Evolutionary conservation across 352 stramenopile genomes (phyloP).

Genomic region (Pythium myriotylum): DNA sequence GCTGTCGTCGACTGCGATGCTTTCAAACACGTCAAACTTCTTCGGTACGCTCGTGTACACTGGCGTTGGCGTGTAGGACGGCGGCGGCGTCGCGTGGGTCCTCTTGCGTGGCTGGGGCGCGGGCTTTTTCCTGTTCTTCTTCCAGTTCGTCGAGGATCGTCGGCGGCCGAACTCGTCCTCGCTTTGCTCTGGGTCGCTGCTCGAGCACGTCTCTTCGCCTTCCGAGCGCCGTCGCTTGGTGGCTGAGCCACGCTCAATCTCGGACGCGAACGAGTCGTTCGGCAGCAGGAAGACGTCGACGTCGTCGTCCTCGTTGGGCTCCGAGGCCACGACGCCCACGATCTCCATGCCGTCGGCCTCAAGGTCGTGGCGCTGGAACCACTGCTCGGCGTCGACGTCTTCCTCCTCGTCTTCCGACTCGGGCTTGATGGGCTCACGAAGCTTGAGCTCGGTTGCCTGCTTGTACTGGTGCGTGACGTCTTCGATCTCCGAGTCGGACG

Average conservation of each 20-base stretch:
- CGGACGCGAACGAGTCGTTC: not conserved
- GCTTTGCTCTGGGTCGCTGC: conserved; percentile 19
- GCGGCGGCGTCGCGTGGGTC: not conserved
- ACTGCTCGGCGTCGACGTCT: conserved; percentile 24
- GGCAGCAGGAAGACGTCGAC: conserved; percentile 28
- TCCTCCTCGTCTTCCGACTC: conserved; percentile 22
- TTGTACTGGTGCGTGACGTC: conserved; percentile 27
- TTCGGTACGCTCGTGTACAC: conserved; percentile 27
- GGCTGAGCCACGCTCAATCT: conserved; percentile 28
- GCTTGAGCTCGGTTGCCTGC: not conserved
- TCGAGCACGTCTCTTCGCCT: conserved; percentile 22
- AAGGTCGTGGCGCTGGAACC: conserved; percentile 22
- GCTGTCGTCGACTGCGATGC: conserved; percentile 37
- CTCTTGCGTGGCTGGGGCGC: conserved; percentile 7
- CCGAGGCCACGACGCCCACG: conserved; percentile 4
- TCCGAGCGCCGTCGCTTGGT: conserved; percentile 21
- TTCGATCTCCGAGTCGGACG: conserved; percentile 29
- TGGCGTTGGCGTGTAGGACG: conserved; percentile 1
- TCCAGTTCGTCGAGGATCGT: not conserved
- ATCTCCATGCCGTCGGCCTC: conserved; percentile 24
- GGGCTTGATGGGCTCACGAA: conserved; percentile 1
- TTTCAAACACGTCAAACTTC: conserved; percentile 56
- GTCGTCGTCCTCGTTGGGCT: conserved; percentile 12
- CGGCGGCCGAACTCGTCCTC: conserved; percentile 13
- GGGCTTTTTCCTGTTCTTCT: not conserved